A percentile compares a stretch with the other conserved stretches of the same genome.
Evolutionary conservation across 805 yeast genomes (phyloP).

Genomic region (Starmerella scarabaei): DNA sequence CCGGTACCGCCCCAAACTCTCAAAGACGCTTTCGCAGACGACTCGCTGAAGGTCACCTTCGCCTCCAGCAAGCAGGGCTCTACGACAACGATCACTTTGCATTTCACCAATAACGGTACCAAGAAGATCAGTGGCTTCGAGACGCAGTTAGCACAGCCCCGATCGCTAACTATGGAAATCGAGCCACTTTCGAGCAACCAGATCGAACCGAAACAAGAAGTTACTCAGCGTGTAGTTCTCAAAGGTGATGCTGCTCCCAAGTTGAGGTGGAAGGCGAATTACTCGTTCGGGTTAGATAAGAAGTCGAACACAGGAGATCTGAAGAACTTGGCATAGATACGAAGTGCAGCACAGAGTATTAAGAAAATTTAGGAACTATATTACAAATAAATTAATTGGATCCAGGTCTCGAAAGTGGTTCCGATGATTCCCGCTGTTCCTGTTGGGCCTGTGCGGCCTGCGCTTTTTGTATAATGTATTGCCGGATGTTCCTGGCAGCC

Average conservation of each 20-base stretch:
- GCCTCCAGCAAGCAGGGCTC: constrained; percentile 28
- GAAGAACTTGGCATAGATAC: constrained; percentile 4
- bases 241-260: constrained; percentile 34
- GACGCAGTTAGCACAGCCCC: constrained; percentile 61
- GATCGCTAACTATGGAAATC: constrained; percentile 42
- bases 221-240: constrained; percentile 40
- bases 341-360: background rate
- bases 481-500: constrained; percentile 19
- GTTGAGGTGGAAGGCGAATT: constrained; percentile 64
- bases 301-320: constrained; percentile 35
- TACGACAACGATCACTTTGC: constrained; percentile 34
- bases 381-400: background rate
- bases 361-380: background rate
- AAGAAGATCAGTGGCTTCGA: constrained; percentile 38
- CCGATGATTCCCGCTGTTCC: background rate
- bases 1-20: constrained; percentile 15
- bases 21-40: constrained; percentile 16
- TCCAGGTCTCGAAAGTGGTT: too few species aligned
- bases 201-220: constrained; percentile 37
- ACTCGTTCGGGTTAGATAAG: constrained; percentile 35
- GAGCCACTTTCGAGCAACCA: constrained; percentile 48
- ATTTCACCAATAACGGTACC: constrained; percentile 40
- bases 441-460: background rate
- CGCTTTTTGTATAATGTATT: constrained; percentile 14
- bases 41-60: constrained; percentile 40